Evolutionary conservation across 1,284 basidiomycete species (phyloP), one percentile per base, ranked within the genome.

Genomic region (Ceratobasidium sp.): DNA sequence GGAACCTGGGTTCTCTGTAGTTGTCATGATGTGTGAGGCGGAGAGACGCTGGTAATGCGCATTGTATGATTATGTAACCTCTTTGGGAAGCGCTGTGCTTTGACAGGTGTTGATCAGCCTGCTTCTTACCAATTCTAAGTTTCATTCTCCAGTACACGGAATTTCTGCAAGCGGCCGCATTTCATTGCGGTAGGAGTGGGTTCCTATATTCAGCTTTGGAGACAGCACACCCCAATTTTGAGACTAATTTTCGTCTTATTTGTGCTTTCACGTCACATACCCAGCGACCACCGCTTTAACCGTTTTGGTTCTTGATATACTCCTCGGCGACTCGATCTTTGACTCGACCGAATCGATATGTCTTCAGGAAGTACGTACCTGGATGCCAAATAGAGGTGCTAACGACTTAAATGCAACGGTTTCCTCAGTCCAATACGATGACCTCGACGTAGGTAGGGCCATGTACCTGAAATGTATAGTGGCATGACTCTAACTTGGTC

Each of bases 361-460:
- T 9, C 19, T 7, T 21, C 23, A 7, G 25, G n/a, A 33, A 36
- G 29, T 42, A 13, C 46, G n/a, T 52, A 25, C 16, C 21, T 30
- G 30, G 60, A 23, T 25, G 19, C 29, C 33, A 36, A 5, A 36
- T 36, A 9, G 50, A 39, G 33, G 21, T 27, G n/a, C 13, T 30
- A 9, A 23, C 33, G 21, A 41, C 19, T 27, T 59, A 21, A 47
- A 11, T 11, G 33, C 33, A 5, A 11, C 42, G 13, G 23, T 50
- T 49, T 52, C 19, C 29, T n/a, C 23, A 64, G 60, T 44, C 27
- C 49, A 39, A 27, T 53, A 42, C 27, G 60, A 64, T 44, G 60
- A 64, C 3, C 53, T 49, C 21, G 60, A 64, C 14, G 42, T 46
- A 6, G 42, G 42, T 46, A 46, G 27, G 50, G 47, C 36, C 47